Percentiles rank a stretch among this genome's conserved stretches.
These are phyloP conservation scores for Hygrophorus pudorinus DNA, from an alignment of 768 basidiomycete species.

Conservation along the genomic window DNA sequence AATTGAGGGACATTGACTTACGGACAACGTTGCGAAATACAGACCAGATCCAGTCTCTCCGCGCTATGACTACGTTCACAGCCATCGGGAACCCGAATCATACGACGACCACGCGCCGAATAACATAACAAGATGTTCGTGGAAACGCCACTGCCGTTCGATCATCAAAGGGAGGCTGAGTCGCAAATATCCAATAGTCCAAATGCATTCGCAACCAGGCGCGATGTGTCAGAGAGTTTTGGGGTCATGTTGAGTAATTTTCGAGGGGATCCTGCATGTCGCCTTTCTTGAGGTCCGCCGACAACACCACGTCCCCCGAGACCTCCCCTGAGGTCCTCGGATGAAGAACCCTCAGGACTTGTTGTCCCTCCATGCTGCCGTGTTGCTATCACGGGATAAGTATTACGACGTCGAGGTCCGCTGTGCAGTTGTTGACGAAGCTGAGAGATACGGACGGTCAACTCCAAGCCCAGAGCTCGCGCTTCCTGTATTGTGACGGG, in stretches of 20 bases:
- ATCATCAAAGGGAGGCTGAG: too few relatives aligned
- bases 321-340: too few relatives aligned
- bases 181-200: not conserved
- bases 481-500: constrained; percentile 49
- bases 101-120: not conserved
- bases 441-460: constrained; percentile 34
- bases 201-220: constrained; percentile 1
- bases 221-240: not conserved
- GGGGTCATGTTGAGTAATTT: not conserved
- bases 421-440: constrained; percentile 40
- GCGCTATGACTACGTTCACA: not conserved
- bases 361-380: not conserved
- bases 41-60: not conserved
- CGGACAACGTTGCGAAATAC: too few relatives aligned
- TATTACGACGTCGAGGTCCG: constrained; percentile 5
- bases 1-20: too few relatives aligned
- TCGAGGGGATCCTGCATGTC: not conserved
- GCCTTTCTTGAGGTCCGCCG: not conserved
- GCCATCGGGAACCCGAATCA: not conserved
- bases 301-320: too few relatives aligned
- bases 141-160: too few relatives aligned
- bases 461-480: constrained; percentile 41
- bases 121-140: not conserved
- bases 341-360: not conserved
- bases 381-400: not conserved